These are phyloP conservation scores for Citrus medica DNA, from an alignment of 345 rosid genomes.

Conservation along the genomic window DNA sequence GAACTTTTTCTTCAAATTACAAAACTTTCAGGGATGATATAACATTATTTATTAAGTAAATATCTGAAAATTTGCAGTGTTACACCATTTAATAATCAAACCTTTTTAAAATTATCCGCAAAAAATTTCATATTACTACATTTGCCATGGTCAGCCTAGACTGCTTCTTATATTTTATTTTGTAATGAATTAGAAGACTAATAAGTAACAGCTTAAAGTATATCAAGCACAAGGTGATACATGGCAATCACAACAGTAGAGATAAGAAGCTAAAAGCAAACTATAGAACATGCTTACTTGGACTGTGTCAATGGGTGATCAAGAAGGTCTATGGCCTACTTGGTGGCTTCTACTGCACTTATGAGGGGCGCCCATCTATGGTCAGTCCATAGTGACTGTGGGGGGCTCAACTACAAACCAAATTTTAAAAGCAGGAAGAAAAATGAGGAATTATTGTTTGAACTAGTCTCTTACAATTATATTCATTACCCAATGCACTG, in stretches of 20 bases:
- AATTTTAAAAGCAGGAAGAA: too few species aligned
- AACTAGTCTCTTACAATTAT: too few species aligned
- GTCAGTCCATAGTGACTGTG: slow-evolving; percentile 17
- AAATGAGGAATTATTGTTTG: too few species aligned
- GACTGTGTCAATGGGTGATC: slow-evolving; percentile 13
- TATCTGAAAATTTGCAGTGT: not conserved
- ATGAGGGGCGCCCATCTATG: not conserved
- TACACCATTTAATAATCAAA: not conserved
- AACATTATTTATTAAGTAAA: not conserved
- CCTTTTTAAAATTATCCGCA: not conserved
- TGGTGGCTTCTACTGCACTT: slow-evolving; percentile 14
- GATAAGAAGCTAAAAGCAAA: not conserved
- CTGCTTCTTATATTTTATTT: too few species aligned
- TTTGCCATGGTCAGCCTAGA: not conserved
- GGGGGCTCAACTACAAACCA: slow-evolving; percentile 2
- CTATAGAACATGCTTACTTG: slow-evolving; percentile 2
- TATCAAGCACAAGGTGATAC: too few species aligned
- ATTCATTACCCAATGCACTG: too few species aligned
- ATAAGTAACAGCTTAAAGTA: too few species aligned
- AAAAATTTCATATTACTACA: not conserved
- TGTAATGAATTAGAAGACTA: too few species aligned
- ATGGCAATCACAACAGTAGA: not conserved
- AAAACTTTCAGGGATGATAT: not conserved
- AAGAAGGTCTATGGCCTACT: not conserved
- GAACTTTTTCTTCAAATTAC: too few species aligned